Conservation (phyloP, 129 eudicot species). For the Centrapalus pauciflorus region DNA sequence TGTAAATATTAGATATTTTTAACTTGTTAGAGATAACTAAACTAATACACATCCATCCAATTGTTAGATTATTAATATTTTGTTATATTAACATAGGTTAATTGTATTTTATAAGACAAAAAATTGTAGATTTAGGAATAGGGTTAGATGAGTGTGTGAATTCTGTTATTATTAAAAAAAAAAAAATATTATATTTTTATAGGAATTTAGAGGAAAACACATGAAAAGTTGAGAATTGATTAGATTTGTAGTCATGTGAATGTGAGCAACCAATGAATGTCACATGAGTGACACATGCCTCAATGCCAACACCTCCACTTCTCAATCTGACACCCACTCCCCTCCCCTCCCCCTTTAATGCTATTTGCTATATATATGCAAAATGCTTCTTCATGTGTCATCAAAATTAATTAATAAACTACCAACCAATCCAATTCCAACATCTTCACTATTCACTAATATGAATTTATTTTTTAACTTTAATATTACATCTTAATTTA, state of each 20-base stretch:
- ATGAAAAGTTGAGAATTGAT: constrained; percentile 20
- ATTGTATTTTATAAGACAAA: no score
- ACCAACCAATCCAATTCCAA: neutral
- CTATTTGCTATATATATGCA: no score
- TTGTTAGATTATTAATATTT: no score
- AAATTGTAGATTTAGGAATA: no score
- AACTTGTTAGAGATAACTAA: no score
- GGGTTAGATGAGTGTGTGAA: no score
- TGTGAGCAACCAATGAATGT: constrained; percentile 10
- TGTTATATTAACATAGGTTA: no score
- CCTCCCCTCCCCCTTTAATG: constrained; percentile 8
- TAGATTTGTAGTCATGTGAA: constrained; percentile 23
- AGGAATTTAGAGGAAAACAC: constrained; percentile 18
- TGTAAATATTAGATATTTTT: no score
- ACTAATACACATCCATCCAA: no score
- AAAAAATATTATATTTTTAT: no score
- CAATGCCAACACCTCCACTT: constrained; percentile 16
- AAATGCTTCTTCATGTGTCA: constrained; percentile 30
- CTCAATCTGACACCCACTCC: constrained; percentile 18
- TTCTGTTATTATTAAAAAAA: no score
- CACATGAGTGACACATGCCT: constrained; percentile 36
- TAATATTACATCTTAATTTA: neutral
- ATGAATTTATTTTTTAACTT: neutral
- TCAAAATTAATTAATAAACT: neutral
- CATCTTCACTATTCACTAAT: constrained; percentile 8